phyloP scores from a whole-genome alignment of 345 rosid genomes.

The Limnanthes douglasii region DNA sequence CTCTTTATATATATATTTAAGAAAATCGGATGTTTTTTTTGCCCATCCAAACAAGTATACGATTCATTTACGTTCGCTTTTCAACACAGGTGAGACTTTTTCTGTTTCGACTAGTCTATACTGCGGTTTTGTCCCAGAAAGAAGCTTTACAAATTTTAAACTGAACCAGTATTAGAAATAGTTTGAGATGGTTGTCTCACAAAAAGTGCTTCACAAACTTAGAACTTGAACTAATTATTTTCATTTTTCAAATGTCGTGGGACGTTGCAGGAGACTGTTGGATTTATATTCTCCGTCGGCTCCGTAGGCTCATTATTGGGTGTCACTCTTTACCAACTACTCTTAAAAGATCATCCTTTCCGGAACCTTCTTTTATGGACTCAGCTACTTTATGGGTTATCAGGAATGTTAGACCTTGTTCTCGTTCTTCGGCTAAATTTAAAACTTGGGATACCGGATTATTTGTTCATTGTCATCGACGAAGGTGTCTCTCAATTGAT shows the following conservation, averaged over 20 bases:
- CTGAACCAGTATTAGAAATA: no score
- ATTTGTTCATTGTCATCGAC: conserved; percentile 50
- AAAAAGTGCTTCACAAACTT: no score
- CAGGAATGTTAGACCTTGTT: conserved; percentile 81
- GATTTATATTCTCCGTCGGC: conserved; percentile 74
- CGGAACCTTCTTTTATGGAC: conserved; percentile 62
- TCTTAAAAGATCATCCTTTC: conserved; percentile 63
- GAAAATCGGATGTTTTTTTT: no score
- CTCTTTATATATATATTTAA: no score
- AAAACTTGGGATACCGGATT: conserved; percentile 57
- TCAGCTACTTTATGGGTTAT: conserved; percentile 55
- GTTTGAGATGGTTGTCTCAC: no score
- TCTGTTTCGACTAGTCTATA: no score
- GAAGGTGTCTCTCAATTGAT: conserved; percentile 52
- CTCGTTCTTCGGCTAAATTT: conserved; percentile 64
- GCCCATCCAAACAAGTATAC: background rate
- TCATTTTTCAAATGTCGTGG: background rate
- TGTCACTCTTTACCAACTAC: conserved; percentile 53
- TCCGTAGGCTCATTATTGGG: conserved; percentile 79
- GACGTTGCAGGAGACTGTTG: conserved; percentile 73
- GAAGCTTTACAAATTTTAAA: no score
- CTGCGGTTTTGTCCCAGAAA: no score
- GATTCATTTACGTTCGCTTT: no score
- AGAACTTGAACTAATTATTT: background rate
- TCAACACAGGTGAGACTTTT: background rate